These are phyloP conservation scores for Claviceps sp. DNA, from an alignment of 2,329 filamentous ascomycete species.

Conservation along the genomic window DNA sequence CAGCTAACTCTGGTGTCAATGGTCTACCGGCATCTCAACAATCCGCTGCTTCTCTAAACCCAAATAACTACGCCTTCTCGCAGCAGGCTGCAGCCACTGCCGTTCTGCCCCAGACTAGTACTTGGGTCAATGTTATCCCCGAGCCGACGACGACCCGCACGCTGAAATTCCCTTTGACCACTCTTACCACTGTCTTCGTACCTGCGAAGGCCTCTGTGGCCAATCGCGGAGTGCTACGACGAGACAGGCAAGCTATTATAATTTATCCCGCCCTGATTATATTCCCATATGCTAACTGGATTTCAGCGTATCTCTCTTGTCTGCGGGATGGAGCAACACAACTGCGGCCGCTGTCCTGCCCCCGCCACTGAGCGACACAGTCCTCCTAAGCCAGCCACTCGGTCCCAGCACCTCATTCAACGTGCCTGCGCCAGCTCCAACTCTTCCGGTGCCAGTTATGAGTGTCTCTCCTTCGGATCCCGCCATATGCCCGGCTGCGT, in stretches of 20 bases:
- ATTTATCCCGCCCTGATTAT: not conserved
- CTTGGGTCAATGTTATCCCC: conserved; percentile 25
- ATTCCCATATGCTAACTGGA: not conserved
- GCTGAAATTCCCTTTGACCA: conserved; percentile 25
- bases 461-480: conserved; percentile 6
- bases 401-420: not conserved
- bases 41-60: conserved; percentile 3
- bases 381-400: not conserved
- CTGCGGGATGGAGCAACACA: conserved; percentile 18
- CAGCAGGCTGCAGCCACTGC: conserved; percentile 7
- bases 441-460: not conserved
- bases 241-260: conserved; percentile 16
- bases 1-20: conserved; percentile 7
- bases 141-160: conserved; percentile 27
- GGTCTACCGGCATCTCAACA: conserved; percentile 7
- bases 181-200: conserved; percentile 20
- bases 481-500: conserved; percentile 16
- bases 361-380: not conserved
- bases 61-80: conserved; percentile 13
- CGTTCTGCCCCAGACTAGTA: conserved; percentile 19
- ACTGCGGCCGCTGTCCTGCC: conserved; percentile 9
- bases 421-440: not conserved
- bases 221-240: conserved; percentile 16
- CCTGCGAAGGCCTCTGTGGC: conserved; percentile 6
- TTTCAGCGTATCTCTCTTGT: conserved; percentile 9